These are phyloP conservation scores for Cryptococcus floricola DNA, from an alignment of 1,284 basidiomycete species.

Conservation along the genomic window DNA sequence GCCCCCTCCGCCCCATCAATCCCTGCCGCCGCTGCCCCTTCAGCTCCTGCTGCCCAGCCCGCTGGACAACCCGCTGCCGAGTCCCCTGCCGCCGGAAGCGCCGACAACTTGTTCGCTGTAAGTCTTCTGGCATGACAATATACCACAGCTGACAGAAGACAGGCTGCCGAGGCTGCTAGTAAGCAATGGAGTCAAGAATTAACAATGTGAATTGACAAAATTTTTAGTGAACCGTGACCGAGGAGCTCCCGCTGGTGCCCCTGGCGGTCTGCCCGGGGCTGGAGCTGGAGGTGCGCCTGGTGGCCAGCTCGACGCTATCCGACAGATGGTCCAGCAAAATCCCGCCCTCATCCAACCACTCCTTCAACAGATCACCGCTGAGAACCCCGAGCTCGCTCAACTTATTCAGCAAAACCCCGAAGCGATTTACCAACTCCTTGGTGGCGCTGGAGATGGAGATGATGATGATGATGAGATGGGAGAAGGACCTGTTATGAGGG, in stretches of 20 bases:
- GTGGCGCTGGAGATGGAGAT: conserved; percentile 46
- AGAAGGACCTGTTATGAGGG: conserved; percentile 65
- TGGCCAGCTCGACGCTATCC: conserved; percentile 63
- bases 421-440: conserved; percentile 61
- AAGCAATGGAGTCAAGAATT: background rate
- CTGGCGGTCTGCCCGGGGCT: conserved; percentile 34
- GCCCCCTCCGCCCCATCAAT: conserved; percentile 31
- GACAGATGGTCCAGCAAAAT: conserved; percentile 61
- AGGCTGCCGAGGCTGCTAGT: conserved; percentile 49
- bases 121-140: conserved; percentile 11
- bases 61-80: conserved; percentile 43
- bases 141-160: background rate
- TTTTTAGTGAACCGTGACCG: conserved; percentile 42
- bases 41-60: conserved; percentile 46
- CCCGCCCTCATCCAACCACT: conserved; percentile 72
- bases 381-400: conserved; percentile 71
- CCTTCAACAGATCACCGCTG: conserved; percentile 71
- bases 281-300: conserved; percentile 53
- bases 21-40: conserved; percentile 43
- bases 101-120: conserved; percentile 51
- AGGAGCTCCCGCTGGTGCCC: conserved; percentile 47
- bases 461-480: conserved; percentile 53
- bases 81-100: conserved; percentile 45
- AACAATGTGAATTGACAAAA: background rate
- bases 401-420: conserved; percentile 66